Conservation (phyloP, 1,284 basidiomycete species). For the Bjerkandera adusta region DNA sequence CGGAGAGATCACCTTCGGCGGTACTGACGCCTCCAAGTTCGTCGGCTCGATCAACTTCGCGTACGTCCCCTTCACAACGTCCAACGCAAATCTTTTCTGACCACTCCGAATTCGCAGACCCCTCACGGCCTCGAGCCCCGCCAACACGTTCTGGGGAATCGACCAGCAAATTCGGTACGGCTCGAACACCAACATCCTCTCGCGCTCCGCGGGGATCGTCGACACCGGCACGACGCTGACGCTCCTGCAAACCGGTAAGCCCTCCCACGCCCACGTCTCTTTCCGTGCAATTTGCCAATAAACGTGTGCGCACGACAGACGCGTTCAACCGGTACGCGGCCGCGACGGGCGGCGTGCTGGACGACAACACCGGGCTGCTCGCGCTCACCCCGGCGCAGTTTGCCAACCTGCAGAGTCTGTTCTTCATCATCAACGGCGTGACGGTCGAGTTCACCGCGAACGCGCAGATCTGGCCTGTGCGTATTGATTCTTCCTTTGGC, state of each 20-base stretch:
- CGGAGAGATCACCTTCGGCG: slow-evolving; percentile 53
- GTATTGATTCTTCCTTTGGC: slow-evolving; percentile 12
- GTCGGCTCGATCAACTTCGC: slow-evolving; percentile 45
- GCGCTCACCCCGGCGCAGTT: slow-evolving; percentile 36
- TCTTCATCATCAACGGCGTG: slow-evolving; percentile 39
- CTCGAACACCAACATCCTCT: slow-evolving; percentile 39
- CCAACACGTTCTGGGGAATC: slow-evolving; percentile 60
- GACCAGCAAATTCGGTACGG: slow-evolving; percentile 58
- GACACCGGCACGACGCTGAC: slow-evolving; percentile 51
- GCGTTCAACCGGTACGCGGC: slow-evolving; percentile 32
- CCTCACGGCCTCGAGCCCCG: slow-evolving; percentile 45
- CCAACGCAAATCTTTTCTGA: background rate
- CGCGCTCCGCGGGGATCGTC: slow-evolving; percentile 55
- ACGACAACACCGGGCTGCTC: slow-evolving; percentile 40
- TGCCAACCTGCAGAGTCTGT: slow-evolving; percentile 35
- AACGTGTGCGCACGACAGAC: slow-evolving; percentile 20
- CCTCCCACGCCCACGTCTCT: background rate
- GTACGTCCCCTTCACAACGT: slow-evolving; percentile 27
- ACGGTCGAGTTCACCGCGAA: slow-evolving; percentile 42
- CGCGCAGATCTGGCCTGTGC: slow-evolving; percentile 48
- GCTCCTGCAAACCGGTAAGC: slow-evolving; percentile 34
- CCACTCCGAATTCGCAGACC: slow-evolving; percentile 30
- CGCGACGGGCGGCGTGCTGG: slow-evolving; percentile 36
- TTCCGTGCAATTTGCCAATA: background rate
- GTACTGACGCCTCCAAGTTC: slow-evolving; percentile 42